Conservation (phyloP, 2,329 filamentous ascomycete genomes). For the Whalleya microplaca region DNA sequence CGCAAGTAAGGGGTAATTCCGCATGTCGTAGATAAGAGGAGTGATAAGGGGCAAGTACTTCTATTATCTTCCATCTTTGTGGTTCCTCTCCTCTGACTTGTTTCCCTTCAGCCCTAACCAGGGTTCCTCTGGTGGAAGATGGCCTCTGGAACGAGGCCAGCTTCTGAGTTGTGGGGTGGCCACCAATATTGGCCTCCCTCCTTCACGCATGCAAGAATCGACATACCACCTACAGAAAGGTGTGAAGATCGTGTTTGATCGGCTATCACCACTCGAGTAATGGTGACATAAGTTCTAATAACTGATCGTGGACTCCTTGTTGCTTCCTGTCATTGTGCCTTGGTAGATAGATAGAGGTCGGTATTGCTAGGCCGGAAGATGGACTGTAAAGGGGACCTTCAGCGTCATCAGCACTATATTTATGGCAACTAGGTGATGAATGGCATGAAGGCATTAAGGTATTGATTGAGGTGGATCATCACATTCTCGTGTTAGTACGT, state of each 20-base stretch:
- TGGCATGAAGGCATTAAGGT: too few species aligned
- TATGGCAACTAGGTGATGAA: background rate
- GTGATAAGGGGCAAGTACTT: too few species aligned
- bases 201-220: background rate
- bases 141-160: constrained; percentile 5
- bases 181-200: constrained; percentile 4
- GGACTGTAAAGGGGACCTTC: background rate
- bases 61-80: too few species aligned
- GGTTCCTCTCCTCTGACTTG: background rate
- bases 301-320: background rate
- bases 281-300: constrained; percentile 4
- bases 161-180: background rate
- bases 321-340: background rate
- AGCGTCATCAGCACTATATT: background rate
- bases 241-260: constrained; percentile 16
- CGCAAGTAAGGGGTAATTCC: too few species aligned
- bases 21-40: too few species aligned
- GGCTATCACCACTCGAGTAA: constrained; percentile 20
- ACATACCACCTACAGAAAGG: background rate
- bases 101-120: background rate
- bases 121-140: background rate
- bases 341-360: background rate
- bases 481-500: background rate
- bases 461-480: background rate
- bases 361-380: background rate